phyloP scores from a whole-genome alignment of 768 basidiomycete species.

The Psilocybe subaeruginosa region DNA sequence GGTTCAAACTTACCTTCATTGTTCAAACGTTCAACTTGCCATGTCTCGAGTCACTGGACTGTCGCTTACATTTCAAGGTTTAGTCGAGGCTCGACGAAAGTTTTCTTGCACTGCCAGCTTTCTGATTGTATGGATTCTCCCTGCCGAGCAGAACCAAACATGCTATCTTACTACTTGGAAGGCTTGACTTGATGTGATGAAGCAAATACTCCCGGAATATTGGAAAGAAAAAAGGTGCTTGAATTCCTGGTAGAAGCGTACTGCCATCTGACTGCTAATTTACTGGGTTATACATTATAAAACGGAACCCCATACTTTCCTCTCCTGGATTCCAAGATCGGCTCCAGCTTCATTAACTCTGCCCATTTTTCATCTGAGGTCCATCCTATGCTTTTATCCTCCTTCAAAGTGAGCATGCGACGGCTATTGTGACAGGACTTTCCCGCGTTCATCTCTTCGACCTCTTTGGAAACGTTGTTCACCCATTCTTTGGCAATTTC shows the following conservation, averaged over 20 bases:
- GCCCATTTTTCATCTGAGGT: slow-evolving; percentile 57
- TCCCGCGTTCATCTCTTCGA: slow-evolving; percentile 24
- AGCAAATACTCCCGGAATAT: too few species aligned
- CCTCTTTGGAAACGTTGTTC: slow-evolving; percentile 47
- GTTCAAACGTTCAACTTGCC: too few species aligned
- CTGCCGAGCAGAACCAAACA: too few species aligned
- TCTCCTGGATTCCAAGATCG: slow-evolving; percentile 17
- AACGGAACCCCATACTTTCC: background rate
- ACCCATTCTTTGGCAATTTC: slow-evolving; percentile 60
- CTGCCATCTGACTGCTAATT: background rate
- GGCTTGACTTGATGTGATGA: background rate
- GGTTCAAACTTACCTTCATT: too few species aligned
- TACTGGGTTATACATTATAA: background rate
- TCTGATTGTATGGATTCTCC: too few species aligned
- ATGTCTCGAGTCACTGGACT: too few species aligned
- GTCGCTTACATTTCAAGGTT: too few species aligned
- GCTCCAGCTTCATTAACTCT: slow-evolving; percentile 39
- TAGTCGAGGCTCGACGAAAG: too few species aligned
- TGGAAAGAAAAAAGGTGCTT: too few species aligned
- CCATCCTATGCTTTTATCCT: slow-evolving; percentile 59
- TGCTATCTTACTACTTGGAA: too few species aligned
- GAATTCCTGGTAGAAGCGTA: too few species aligned
- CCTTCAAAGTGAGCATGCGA: slow-evolving; percentile 50
- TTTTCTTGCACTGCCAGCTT: too few species aligned
- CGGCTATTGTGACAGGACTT: slow-evolving; percentile 31